Percentiles rank a stretch among this genome's conserved stretches.
Conservation (phyloP, 306 rosid genomes). For the Casuarina equisetifolia region DNA sequence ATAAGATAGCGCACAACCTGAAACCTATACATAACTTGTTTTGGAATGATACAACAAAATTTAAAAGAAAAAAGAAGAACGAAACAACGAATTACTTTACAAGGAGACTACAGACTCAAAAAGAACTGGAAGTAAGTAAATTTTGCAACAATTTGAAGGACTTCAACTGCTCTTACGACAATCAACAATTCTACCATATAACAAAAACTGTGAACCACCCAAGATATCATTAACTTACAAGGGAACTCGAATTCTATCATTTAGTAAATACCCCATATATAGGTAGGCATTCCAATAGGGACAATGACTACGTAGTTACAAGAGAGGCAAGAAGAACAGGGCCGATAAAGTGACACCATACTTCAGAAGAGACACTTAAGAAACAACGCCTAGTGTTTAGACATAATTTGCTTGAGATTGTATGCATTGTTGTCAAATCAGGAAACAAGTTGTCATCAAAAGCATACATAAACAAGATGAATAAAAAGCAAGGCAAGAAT, state of each 20-base stretch:
- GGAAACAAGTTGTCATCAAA: neutral
- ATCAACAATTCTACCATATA: neutral
- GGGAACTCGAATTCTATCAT: neutral
- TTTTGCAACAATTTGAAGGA: neutral
- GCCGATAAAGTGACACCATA: neutral
- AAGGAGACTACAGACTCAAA: neutral
- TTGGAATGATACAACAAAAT: neutral
- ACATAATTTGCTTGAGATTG: neutral
- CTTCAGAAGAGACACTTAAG: neutral
- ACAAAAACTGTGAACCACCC: neutral
- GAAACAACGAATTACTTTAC: neutral
- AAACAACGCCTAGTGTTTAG: neutral
- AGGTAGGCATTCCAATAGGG: neutral
- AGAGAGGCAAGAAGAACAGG: constrained; percentile 11
- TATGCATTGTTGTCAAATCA: neutral
- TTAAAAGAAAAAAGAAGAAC: neutral
- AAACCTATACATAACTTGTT: constrained; percentile 23
- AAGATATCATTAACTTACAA: neutral
- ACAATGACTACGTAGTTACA: constrained; percentile 2
- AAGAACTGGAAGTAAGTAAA: neutral
- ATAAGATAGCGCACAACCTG: constrained; percentile 14
- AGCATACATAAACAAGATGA: neutral
- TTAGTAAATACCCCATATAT: neutral
- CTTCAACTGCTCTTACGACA: neutral
- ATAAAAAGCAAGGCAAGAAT: neutral